A percentile compares a stretch with the other conserved stretches of the same genome.
Evolutionary conservation across 768 basidiomycete species (phyloP).

Genomic region (Goffeauzyma gilvescens): DNA sequence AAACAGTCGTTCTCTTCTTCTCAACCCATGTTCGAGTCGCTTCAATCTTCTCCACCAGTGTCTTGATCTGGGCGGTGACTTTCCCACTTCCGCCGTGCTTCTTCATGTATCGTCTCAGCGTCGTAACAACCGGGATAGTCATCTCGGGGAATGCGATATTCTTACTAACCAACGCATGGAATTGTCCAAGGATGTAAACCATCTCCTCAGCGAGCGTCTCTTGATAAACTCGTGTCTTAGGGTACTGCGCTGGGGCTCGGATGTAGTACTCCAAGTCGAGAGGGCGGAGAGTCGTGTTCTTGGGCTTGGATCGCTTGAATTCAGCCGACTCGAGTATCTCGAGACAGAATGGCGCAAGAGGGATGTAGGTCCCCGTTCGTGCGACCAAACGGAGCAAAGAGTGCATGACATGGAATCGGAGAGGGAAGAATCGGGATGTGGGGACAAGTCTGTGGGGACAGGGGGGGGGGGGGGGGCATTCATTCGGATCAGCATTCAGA

Average conservation of each 20-base stretch:
- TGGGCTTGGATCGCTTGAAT: constrained; percentile 45
- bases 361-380: constrained; percentile 69
- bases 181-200: constrained; percentile 55
- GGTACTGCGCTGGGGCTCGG: constrained; percentile 69
- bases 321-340: constrained; percentile 66
- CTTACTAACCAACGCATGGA: constrained; percentile 54
- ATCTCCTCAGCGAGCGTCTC: constrained; percentile 72
- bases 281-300: constrained; percentile 66
- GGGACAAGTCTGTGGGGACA: constrained; percentile 69
- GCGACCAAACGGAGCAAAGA: constrained; percentile 69
- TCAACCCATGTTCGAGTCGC: constrained; percentile 66
- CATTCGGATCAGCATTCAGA: constrained; percentile 1
- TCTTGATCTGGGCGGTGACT: constrained; percentile 42
- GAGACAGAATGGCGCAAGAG: constrained; percentile 66
- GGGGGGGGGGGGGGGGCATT: not conserved
- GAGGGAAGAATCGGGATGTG: constrained; percentile 77
- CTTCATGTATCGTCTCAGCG: constrained; percentile 58
- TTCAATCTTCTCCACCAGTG: constrained; percentile 68
- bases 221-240: constrained; percentile 65
- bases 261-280: constrained; percentile 75
- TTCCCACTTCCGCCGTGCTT: constrained; percentile 29
- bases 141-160: constrained; percentile 91
- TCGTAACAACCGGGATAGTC: constrained; percentile 53
- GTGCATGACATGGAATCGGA: constrained; percentile 78
- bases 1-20: constrained; percentile 46